A percentile compares a stretch with the other conserved stretches of the same genome.
phyloP scores from a whole-genome alignment of 228 moss, liverwort and hornwort genomes.

The Sphagnum fallax region DNA sequence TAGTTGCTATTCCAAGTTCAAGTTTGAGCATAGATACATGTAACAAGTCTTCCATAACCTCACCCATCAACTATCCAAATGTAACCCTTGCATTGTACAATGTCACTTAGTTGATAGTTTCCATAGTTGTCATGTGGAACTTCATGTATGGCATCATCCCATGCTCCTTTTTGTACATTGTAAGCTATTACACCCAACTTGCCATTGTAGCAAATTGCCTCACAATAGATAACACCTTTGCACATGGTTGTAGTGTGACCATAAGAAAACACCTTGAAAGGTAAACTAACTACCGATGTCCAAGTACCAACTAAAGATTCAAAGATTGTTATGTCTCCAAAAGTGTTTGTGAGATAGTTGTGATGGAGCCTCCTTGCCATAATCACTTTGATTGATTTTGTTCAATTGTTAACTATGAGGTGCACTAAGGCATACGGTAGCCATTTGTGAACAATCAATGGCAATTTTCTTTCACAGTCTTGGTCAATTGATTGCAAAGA shows the following conservation, averaged over 20 bases:
- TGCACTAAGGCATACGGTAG: conserved; percentile 39
- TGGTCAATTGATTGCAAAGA: conserved; percentile 34
- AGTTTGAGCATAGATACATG: conserved; percentile 33
- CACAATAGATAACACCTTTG: conserved; percentile 24
- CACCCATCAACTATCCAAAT: conserved; percentile 48
- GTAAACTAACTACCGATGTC: conserved; percentile 31
- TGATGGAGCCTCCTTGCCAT: conserved; percentile 46
- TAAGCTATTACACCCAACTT: conserved; percentile 39
- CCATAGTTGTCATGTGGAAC: conserved; percentile 27
- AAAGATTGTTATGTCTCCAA: conserved; percentile 32
- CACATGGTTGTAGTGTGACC: conserved; percentile 35
- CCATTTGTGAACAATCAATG: conserved; percentile 51
- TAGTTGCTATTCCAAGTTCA: background rate
- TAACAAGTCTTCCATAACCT: conserved; percentile 31
- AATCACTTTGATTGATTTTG: conserved; percentile 32
- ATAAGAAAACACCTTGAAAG: conserved; percentile 32
- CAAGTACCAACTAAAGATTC: conserved; percentile 26
- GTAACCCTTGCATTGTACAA: conserved; percentile 40
- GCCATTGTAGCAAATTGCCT: conserved; percentile 26
- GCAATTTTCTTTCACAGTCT: conserved; percentile 26
- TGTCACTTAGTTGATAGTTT: conserved; percentile 38
- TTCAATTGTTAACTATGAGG: conserved; percentile 20
- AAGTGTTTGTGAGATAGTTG: conserved; percentile 35
- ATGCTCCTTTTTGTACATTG: conserved; percentile 19
- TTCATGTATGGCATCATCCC: conserved; percentile 28